Base-by-base conservation (phyloP, 2,329 filamentous ascomycete species). In the Rugonectria rugulosa region DNA sequence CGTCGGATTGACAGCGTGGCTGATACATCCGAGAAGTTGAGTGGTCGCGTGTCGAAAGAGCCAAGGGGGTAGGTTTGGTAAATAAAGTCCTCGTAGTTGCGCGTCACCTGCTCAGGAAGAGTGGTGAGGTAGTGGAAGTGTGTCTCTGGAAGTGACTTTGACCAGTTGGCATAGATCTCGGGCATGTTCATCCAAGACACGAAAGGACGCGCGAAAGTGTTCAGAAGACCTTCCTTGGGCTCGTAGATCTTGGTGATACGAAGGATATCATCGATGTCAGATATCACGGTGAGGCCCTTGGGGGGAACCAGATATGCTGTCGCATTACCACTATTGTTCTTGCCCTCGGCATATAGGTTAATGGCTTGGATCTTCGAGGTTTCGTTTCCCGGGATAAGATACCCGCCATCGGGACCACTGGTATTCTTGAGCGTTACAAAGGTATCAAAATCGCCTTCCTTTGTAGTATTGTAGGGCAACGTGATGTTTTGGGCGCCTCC, bases 51-150 rank as follows among this genome's bases (percentile, higher is more conserved):
- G 66, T 93, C 90, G 69, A 92, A 92, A 36, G 86, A 89, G 37
- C 90, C 90, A 12, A 87, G 82, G 0, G 90, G 90, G 69, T 93
- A 93, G 6, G 83, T 91, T 67, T 85, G 83, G 78, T 89, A 92
- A 71, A 93, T 92, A 73, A 89, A 88, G 56, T 89, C 82, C 88
- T 92, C 91, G 75, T 93, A 93, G 62, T 87, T 88, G 36, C 89
- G 80, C 1, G 90, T 91, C 5, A 86, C 81, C 70, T 93, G 90
- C 73, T 92, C 90, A 0, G 90, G 90, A 0, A 89, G 91, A 0
- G 90, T 93, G 0, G 90, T 93, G 17, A 93, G 79, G 74, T 93
- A 93, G 74, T 92, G 89, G 77, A 92, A 93, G 70, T 92, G 90
- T 59, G 87, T 79, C 66, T 90, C 81, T 0, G 84, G 81, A 12